phyloP scores from a whole-genome alignment of 768 basidiomycete genomes.

The Galerina sulciceps region DNA sequence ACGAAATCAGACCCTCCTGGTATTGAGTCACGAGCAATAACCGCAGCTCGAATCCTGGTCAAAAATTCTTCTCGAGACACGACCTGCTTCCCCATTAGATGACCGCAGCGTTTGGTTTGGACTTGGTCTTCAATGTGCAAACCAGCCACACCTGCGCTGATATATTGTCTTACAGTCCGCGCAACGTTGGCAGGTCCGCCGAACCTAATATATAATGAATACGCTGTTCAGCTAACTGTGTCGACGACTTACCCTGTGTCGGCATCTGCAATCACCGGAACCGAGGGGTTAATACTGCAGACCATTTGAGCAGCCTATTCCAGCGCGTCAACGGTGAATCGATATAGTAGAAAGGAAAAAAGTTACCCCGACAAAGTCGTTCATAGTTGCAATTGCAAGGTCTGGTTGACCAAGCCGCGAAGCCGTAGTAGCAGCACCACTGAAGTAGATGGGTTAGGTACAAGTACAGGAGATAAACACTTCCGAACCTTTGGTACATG shows the following conservation, averaged over 20 bases:
- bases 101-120: conserved; percentile 80
- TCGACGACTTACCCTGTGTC: conserved; percentile 63
- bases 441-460: conserved; percentile 20
- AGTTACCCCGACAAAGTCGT: conserved; percentile 70
- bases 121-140: conserved; percentile 84
- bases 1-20: conserved; percentile 80
- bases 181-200: conserved; percentile 77
- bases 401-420: conserved; percentile 81
- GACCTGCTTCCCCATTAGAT: conserved; percentile 79
- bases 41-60: conserved; percentile 77
- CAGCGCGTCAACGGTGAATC: not conserved
- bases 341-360: not conserved
- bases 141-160: conserved; percentile 68
- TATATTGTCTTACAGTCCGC: conserved; percentile 72
- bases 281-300: conserved; percentile 62
- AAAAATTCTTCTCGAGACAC: conserved; percentile 78
- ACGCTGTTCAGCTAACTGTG: not conserved
- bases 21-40: conserved; percentile 75
- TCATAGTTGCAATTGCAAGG: conserved; percentile 76
- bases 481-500: conserved; percentile 68
- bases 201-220: conserved; percentile 38
- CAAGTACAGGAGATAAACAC: not conserved
- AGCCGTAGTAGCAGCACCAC: conserved; percentile 81
- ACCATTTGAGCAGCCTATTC: conserved; percentile 71
- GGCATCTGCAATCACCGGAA: conserved; percentile 78